phyloP scores from a whole-genome alignment of 2,329 filamentous ascomycete genomes.

The Thelonectria olida region DNA sequence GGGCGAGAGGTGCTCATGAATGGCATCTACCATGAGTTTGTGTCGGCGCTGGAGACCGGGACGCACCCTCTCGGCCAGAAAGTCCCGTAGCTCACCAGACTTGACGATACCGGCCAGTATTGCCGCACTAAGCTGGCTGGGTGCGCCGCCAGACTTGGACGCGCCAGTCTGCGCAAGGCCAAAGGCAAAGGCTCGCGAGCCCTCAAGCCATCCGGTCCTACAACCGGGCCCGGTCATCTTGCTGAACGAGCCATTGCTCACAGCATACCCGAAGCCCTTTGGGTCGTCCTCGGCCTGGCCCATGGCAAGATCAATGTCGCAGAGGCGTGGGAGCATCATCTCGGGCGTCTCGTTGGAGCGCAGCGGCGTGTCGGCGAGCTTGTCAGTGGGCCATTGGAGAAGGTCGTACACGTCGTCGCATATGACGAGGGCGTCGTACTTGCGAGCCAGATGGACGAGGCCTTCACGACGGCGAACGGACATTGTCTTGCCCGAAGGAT shows the following conservation, averaged over 20 bases:
- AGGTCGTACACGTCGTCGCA: conserved; percentile 96
- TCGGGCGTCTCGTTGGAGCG: conserved; percentile 47
- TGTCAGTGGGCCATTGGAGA: conserved; percentile 74
- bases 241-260: conserved; percentile 90
- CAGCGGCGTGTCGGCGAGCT: conserved; percentile 12
- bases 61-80: conserved; percentile 53
- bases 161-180: conserved; percentile 64
- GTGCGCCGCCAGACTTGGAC: conserved; percentile 66
- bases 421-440: conserved; percentile 83
- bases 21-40: conserved; percentile 63
- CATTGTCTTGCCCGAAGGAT: conserved; percentile 88
- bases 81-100: conserved; percentile 53
- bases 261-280: conserved; percentile 74
- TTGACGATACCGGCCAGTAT: conserved; percentile 59
- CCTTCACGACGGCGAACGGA: conserved; percentile 70
- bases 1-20: conserved; percentile 68
- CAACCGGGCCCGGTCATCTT: conserved; percentile 86
- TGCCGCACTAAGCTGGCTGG: conserved; percentile 63
- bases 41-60: conserved; percentile 59
- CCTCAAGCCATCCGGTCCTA: conserved; percentile 90
- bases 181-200: conserved; percentile 62
- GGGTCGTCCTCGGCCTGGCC: conserved; percentile 60
- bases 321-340: conserved; percentile 76
- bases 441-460: conserved; percentile 80
- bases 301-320: conserved; percentile 79